Base-by-base conservation (phyloP, 345 rosid genomes). In the Syzygium grande region DNA sequence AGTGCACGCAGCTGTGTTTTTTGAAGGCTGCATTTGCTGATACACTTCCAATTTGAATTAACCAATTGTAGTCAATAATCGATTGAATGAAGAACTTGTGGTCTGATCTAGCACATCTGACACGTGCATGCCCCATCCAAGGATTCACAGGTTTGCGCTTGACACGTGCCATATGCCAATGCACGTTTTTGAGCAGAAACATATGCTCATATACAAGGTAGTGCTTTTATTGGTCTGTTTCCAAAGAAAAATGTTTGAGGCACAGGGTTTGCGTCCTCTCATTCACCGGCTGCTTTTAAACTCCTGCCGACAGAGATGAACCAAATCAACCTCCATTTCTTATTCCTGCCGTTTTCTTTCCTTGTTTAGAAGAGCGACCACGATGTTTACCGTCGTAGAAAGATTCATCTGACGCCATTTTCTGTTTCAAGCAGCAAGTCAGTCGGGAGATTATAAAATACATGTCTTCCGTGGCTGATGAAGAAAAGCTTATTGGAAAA, bases 1-100 rank as follows among this genome's bases (percentile, higher is more conserved):
- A 89, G 89, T 87, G 91, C 85, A 86, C 86, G 88, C 91, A 84
- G 94, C 95, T 92, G 92, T 88, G 53, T 93, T 94, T 94, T 93
- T 68, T 54, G 6, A 51, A 93, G 89, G 95, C 95, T 91, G 87
- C 88, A 77, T 79, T 86, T 56, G 89, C 84, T 61, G 78, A 38
- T 80, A 23, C 86, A 51, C 79, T 65, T 34, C 88, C 49, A 73
- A 34, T 38, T 73, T 73, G 23, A 73, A 73, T 38, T 73, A 38
- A 38, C 49, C 23, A 11, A 25, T 5, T 68, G 11, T 22, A 89
- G 91, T 91, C 90, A 87, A 89, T 92, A 90, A 86, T 88, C 79
- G 51, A 83, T 87, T 55, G 38, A 27, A 68, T 54, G 49, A 52
- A 46, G 73, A 49, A 41, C 55, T 21, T 21, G 27, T 30, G 85